These are phyloP conservation scores for Termitomyces sp. DNA, from an alignment of 768 basidiomycete genomes.

Conservation along the genomic window DNA sequence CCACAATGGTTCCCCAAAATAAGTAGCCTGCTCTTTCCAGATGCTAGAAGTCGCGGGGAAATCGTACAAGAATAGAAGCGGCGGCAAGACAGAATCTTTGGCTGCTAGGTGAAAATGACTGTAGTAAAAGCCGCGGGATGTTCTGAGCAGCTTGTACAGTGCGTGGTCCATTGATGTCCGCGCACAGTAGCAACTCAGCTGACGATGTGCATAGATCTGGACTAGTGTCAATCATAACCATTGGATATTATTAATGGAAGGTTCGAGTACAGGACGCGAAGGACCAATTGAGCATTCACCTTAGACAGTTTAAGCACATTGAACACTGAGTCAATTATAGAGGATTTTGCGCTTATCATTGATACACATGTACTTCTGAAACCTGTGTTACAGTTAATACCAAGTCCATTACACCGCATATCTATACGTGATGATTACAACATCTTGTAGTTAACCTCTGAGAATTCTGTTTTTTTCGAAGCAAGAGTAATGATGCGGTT, in stretches of 20 bases:
- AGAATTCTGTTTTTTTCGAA: not conserved
- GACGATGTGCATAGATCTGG: not conserved
- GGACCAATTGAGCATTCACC: not conserved
- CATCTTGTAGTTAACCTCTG: not conserved
- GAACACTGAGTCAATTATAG: not conserved
- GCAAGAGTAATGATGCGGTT: not conserved
- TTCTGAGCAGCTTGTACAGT: constrained; percentile 25
- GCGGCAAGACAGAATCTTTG: constrained; percentile 23
- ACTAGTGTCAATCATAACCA: not conserved
- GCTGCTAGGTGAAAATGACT: constrained; percentile 27
- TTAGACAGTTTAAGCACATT: not conserved
- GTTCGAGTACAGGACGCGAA: too few relatives aligned
- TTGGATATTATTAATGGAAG: not conserved
- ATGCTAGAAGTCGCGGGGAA: constrained; percentile 36
- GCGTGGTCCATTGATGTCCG: constrained; percentile 4
- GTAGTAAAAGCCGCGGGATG: constrained; percentile 34
- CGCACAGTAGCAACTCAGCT: not conserved
- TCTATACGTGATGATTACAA: not conserved
- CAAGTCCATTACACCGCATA: not conserved
- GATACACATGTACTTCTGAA: not conserved
- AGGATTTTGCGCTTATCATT: not conserved
- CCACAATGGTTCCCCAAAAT: constrained; percentile 30
- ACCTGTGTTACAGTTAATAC: too few relatives aligned
- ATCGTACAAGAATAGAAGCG: constrained; percentile 39
- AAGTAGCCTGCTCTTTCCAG: constrained; percentile 34